Evolutionary conservation across 148 eudicot species (phyloP).

Genomic region (Spergularia marina): DNA sequence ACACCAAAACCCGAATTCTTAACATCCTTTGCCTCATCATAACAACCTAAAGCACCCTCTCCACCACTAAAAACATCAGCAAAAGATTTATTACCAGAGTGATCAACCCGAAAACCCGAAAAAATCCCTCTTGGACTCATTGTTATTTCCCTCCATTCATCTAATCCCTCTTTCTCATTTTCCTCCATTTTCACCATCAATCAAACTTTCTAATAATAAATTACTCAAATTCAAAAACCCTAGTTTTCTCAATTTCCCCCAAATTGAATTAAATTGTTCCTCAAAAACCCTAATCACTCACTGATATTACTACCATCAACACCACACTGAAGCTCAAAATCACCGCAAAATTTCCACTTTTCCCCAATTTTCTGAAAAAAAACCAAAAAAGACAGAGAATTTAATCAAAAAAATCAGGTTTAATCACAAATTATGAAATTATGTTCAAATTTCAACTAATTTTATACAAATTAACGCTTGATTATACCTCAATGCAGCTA

Average conservation of each 20-base stretch:
- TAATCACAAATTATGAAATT: background rate
- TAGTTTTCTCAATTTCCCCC: background rate
- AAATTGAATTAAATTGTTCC: background rate
- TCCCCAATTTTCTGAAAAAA: background rate
- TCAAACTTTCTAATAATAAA: background rate
- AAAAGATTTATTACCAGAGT: background rate
- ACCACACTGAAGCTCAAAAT: background rate
- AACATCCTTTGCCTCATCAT: constrained; percentile 8
- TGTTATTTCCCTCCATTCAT: constrained; percentile 26
- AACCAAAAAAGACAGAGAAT: background rate
- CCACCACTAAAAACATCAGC: constrained; percentile 11
- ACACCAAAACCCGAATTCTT: constrained; percentile 9
- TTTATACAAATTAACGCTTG: background rate
- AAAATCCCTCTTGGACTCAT: constrained; percentile 14
- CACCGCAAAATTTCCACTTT: background rate
- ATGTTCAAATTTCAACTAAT: background rate
- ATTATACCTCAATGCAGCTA: constrained; percentile 12
- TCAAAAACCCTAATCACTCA: background rate
- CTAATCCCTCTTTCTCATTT: constrained; percentile 15
- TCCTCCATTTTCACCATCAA: constrained; percentile 23
- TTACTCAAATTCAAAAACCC: background rate
- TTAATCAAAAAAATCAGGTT: background rate
- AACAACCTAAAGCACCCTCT: constrained; percentile 1
- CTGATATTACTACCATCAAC: background rate
- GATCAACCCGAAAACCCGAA: constrained; percentile 20